Conservation (phyloP, 2,329 filamentous ascomycete species). For the Talaromyces sp. region DNA sequence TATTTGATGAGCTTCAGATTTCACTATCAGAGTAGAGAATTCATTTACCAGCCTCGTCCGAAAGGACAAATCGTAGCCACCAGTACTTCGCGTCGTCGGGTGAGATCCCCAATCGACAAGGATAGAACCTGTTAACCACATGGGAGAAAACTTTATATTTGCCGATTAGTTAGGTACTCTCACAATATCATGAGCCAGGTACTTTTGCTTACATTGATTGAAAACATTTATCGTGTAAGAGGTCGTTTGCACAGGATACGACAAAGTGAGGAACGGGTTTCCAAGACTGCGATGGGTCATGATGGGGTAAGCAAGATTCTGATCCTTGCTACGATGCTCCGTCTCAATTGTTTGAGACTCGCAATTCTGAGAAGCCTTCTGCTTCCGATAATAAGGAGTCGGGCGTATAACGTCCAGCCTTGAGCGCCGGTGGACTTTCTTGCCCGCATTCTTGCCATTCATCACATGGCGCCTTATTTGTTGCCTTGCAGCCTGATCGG, state of each 20-base stretch:
- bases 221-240: conserved; percentile 1
- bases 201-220: conserved; percentile 4
- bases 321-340: background rate
- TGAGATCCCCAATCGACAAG: conserved; percentile 13
- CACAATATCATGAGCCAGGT: background rate
- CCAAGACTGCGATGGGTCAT: background rate
- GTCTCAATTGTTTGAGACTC: background rate
- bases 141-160: conserved; percentile 2
- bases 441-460: conserved; percentile 16
- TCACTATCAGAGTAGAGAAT: background rate
- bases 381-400: background rate
- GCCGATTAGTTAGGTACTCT: background rate
- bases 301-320: background rate
- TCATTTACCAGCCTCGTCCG: conserved; percentile 13
- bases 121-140: conserved; percentile 8
- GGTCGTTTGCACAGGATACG: conserved; percentile 1
- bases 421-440: conserved; percentile 12
- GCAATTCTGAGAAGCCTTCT: background rate
- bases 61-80: conserved; percentile 12
- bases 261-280: conserved; percentile 10
- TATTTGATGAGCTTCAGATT: background rate
- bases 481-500: background rate
- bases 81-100: conserved; percentile 9
- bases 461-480: conserved; percentile 16
- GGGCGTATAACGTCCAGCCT: background rate